Evolutionary conservation across 768 basidiomycete genomes (phyloP).

Genomic region (Serendipita sp.): DNA sequence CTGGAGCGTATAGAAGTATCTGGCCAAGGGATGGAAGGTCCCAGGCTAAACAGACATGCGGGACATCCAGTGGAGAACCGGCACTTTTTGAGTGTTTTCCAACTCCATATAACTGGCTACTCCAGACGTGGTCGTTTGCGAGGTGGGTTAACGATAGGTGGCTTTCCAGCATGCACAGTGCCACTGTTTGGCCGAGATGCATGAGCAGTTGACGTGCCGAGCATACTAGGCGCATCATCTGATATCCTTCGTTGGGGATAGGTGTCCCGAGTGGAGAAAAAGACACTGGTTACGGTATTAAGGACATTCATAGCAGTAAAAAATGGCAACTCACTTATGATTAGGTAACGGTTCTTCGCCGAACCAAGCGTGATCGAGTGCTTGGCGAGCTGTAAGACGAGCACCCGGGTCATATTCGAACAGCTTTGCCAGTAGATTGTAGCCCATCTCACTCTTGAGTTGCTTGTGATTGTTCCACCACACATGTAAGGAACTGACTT

Average conservation of each 20-base stretch:
- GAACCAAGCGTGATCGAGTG: constrained; percentile 82
- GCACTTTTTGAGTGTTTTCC: too few relatives aligned
- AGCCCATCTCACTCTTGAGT: constrained; percentile 43
- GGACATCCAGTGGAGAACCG: too few relatives aligned
- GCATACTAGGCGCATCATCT: constrained; percentile 82
- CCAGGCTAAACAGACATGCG: too few relatives aligned
- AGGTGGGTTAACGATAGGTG: background rate
- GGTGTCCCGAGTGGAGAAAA: constrained; percentile 39
- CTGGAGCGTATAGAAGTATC: too few relatives aligned
- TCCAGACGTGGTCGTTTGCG: background rate
- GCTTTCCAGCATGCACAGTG: background rate
- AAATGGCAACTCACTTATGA: constrained; percentile 46
- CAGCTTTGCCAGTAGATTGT: constrained; percentile 69
- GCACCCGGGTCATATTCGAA: constrained; percentile 85
- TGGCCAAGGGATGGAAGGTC: too few relatives aligned
- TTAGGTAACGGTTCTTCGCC: constrained; percentile 76
- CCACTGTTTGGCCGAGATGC: constrained; percentile 1
- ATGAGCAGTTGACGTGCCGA: constrained; percentile 16
- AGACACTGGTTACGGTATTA: background rate
- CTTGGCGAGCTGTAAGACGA: constrained; percentile 67
- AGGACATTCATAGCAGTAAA: background rate
- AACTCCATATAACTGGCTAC: background rate
- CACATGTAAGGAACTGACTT: constrained; percentile 43
- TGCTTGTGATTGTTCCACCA: constrained; percentile 52
- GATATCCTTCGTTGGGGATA: constrained; percentile 83